Percentiles rank a stretch among this genome's conserved stretches.
Conservation (phyloP, 441 rosid species). For the Erysimum pusillum region DNA sequence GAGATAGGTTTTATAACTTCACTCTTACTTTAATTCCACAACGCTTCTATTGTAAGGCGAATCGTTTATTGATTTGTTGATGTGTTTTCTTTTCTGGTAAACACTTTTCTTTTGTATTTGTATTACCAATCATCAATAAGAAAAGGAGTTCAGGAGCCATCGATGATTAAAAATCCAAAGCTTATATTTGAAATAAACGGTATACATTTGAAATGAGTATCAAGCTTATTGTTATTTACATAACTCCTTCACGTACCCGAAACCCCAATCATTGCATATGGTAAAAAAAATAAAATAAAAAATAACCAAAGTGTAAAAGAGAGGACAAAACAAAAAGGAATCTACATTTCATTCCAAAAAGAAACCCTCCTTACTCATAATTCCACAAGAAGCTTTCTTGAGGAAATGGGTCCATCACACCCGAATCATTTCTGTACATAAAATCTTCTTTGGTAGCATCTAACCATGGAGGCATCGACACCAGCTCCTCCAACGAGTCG, state of each 20-base stretch:
- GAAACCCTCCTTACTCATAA: background rate
- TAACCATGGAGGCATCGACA: conserved; percentile 17
- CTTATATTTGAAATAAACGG: no score
- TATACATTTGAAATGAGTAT: background rate
- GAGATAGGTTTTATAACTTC: no score
- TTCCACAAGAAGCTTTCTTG: conserved; percentile 24
- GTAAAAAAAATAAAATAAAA: background rate
- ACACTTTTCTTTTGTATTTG: no score
- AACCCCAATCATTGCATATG: background rate
- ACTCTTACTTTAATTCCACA: no score
- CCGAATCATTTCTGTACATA: background rate
- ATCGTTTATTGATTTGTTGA: no score
- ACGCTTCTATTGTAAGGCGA: no score
- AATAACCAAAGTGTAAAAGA: background rate
- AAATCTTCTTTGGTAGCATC: conserved; percentile 4
- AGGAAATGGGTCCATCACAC: background rate
- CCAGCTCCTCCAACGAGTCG: conserved; percentile 57
- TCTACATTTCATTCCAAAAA: background rate
- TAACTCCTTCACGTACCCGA: background rate
- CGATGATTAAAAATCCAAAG: no score
- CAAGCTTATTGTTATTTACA: background rate
- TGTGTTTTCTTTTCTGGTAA: no score
- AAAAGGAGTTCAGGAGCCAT: no score
- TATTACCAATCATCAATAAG: no score
- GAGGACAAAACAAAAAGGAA: background rate